Evolutionary conservation across 73 alveolate species (phyloP).

Genomic region (Paraurostyla sp.): DNA sequence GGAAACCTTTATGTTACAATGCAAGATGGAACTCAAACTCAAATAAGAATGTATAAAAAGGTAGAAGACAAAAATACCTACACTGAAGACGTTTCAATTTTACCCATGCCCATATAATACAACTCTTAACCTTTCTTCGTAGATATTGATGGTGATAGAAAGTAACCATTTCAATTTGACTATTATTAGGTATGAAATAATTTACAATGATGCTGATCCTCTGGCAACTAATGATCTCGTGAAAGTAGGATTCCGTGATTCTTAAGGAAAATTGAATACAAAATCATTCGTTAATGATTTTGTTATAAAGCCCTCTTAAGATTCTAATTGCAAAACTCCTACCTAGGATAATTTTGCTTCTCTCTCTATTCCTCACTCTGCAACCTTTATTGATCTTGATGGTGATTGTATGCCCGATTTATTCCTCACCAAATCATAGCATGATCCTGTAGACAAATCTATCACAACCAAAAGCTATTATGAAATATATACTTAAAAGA

Average conservation of each 20-base stretch:
- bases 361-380: conserved; percentile 74
- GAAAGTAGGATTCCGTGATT: conserved; percentile 18
- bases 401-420: conserved; percentile 86
- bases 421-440: conserved; percentile 61
- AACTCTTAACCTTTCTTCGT: conserved; percentile 68
- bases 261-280: not conserved
- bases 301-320: not conserved
- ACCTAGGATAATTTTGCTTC: not conserved
- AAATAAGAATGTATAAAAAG: not conserved
- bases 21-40: not conserved
- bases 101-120: not conserved
- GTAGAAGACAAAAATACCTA: not conserved
- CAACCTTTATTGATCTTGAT: conserved; percentile 75
- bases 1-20: conserved; percentile 29
- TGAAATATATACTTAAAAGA: conserved; percentile 55
- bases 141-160: conserved; percentile 73
- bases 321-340: not conserved
- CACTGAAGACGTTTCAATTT: not conserved
- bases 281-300: not conserved
- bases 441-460: not conserved
- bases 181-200: conserved; percentile 1
- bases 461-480: not conserved
- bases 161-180: not conserved
- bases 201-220: not conserved
- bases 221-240: not conserved